These are phyloP conservation scores for Funneliformis geosporum DNA, from an alignment of 192 early-diverging fungal species.

Conservation along the genomic window DNA sequence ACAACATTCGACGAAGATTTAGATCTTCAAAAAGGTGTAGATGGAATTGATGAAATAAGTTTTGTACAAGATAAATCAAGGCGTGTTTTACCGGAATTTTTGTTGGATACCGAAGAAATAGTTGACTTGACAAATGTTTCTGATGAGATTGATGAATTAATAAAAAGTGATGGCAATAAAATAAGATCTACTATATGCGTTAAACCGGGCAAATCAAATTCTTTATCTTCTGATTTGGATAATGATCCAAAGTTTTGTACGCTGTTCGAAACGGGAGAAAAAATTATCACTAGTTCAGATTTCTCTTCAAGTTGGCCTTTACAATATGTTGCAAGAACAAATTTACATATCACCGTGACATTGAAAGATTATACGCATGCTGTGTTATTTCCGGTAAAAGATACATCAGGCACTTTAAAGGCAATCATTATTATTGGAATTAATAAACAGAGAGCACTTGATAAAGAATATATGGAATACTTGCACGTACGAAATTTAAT, in stretches of 20 bases:
- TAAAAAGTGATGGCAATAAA: background rate
- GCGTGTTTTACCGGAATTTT: conserved; percentile 8
- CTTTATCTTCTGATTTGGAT: too few species aligned
- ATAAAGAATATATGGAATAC: conserved; percentile 13
- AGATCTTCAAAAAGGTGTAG: background rate
- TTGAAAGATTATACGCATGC: background rate
- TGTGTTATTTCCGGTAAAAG: background rate
- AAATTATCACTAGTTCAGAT: background rate
- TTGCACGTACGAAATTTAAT: background rate
- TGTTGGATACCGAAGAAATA: conserved; percentile 8
- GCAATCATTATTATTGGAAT: conserved; percentile 19
- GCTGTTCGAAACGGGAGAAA: background rate
- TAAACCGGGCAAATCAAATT: too few species aligned
- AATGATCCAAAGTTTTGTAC: background rate
- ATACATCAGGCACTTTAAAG: background rate
- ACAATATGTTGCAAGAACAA: background rate
- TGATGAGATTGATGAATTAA: background rate
- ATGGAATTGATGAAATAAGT: conserved; percentile 11
- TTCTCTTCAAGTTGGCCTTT: conserved; percentile 13
- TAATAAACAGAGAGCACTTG: conserved; percentile 9
- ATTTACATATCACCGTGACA: background rate
- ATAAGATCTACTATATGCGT: too few species aligned
- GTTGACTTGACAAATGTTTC: background rate
- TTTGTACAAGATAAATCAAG: conserved; percentile 1
- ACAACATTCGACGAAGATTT: conserved; percentile 27